Evolutionary conservation across 768 basidiomycete species (phyloP).

Genomic region (Rubroboletus satanas): DNA sequence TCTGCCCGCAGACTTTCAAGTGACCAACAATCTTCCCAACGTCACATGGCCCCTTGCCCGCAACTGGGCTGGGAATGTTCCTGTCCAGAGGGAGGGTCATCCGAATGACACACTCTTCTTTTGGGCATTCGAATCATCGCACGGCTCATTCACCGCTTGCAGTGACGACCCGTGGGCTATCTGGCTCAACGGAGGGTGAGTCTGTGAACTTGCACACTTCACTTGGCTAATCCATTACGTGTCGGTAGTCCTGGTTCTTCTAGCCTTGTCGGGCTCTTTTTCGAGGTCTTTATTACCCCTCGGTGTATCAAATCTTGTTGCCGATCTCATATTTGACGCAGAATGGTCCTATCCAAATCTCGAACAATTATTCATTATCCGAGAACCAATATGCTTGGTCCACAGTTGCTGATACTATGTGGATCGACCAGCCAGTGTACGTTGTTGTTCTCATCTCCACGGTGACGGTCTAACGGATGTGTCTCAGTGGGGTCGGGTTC

Average conservation of each 20-base stretch:
- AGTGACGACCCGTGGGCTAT: slow-evolving; percentile 62
- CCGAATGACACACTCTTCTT: slow-evolving; percentile 68
- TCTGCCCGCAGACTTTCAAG: slow-evolving; percentile 50
- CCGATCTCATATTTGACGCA: slow-evolving; percentile 21
- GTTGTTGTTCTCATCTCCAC: slow-evolving; percentile 8
- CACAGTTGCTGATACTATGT: slow-evolving; percentile 60
- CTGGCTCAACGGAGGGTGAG: slow-evolving; percentile 72
- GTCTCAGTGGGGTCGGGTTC: slow-evolving; percentile 52
- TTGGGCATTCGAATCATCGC: slow-evolving; percentile 53
- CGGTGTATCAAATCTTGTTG: neutral
- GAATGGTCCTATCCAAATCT: slow-evolving; percentile 69
- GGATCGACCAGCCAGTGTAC: slow-evolving; percentile 70
- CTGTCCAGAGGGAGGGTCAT: slow-evolving; percentile 54
- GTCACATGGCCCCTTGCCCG: slow-evolving; percentile 50
- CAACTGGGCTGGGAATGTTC: slow-evolving; percentile 63
- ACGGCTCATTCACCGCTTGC: slow-evolving; percentile 50
- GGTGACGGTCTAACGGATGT: neutral
- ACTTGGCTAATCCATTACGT: neutral
- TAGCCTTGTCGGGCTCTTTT: slow-evolving; percentile 59
- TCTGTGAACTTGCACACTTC: neutral
- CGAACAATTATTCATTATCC: slow-evolving; percentile 44
- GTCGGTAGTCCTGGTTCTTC: slow-evolving; percentile 59
- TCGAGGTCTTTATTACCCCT: slow-evolving; percentile 47
- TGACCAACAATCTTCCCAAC: slow-evolving; percentile 54
- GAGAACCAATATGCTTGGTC: slow-evolving; percentile 58